phyloP scores from a whole-genome alignment of 2,329 filamentous ascomycete species.

The Aspergillus vadensis region DNA sequence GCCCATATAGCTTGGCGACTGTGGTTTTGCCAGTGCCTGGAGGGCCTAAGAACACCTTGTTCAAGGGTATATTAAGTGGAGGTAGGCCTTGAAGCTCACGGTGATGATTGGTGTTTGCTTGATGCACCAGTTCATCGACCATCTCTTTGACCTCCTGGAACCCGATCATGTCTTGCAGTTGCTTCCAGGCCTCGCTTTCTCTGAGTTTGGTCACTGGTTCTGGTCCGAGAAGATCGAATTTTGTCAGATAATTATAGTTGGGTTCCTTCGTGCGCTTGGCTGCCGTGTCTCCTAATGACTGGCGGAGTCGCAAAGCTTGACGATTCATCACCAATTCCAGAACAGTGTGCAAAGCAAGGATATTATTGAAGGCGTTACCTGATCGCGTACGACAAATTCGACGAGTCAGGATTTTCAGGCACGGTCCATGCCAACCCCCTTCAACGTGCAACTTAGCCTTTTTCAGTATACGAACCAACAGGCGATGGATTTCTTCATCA shows the following conservation, averaged over 20 bases:
- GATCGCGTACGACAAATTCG: neutral
- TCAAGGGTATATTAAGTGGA: neutral
- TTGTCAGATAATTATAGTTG: neutral
- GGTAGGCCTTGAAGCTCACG: neutral
- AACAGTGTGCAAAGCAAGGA: neutral
- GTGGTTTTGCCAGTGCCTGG: neutral
- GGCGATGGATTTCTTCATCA: neutral
- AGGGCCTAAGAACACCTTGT: neutral
- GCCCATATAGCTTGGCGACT: neutral
- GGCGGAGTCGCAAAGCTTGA: neutral
- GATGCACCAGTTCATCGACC: neutral
- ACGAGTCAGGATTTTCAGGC: neutral
- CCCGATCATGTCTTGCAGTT: neutral
- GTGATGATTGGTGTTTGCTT: neutral
- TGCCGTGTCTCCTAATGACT: neutral
- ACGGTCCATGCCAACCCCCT: neutral
- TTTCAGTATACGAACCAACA: neutral
- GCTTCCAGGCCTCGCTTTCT: neutral
- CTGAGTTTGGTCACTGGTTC: neutral
- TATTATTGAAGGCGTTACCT: neutral
- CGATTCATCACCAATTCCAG: neutral
- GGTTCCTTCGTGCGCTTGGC: neutral
- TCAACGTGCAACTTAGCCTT: neutral
- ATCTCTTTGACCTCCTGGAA: neutral
- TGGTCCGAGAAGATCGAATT: neutral